Percentiles rank a stretch among this genome's conserved stretches.
Evolutionary conservation across 305 asterid genomes (phyloP).

Genomic region (Andrographis paniculata): DNA sequence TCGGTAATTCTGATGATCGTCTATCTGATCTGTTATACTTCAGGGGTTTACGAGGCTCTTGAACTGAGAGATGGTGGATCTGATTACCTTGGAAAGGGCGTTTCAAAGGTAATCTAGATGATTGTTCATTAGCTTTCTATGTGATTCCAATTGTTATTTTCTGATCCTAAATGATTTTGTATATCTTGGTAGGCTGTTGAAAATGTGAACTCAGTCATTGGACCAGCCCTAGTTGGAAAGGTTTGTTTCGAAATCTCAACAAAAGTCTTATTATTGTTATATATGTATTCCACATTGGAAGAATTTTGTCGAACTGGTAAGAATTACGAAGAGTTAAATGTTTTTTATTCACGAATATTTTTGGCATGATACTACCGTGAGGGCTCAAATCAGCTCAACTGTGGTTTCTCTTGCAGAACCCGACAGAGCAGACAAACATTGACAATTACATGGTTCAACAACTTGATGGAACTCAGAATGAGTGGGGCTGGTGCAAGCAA

Average conservation of each 20-base stretch:
- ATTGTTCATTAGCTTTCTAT: not conserved
- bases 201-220: conserved; percentile 73
- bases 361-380: no score
- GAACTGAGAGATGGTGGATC: conserved; percentile 88
- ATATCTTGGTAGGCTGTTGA: conserved; percentile 45
- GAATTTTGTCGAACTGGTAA: not conserved
- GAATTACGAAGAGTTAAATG: not conserved
- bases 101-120: conserved; percentile 42
- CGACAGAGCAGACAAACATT: conserved; percentile 73
- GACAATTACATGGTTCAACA: conserved; percentile 88
- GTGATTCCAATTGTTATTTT: not conserved
- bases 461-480: conserved; percentile 88
- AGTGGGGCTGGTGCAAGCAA: conserved; percentile 99
- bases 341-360: no score
- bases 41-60: conserved; percentile 83
- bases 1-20: not conserved
- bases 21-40: not conserved
- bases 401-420: conserved; percentile 40
- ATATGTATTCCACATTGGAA: not conserved
- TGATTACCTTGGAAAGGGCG: conserved; percentile 89
- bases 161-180: conserved; percentile 4
- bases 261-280: not conserved
- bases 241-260: conserved; percentile 24
- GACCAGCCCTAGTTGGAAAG: conserved; percentile 85
- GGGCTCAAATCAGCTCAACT: not conserved